Evolutionary conservation across 805 yeast genomes (phyloP).

Genomic region (Candida krabiensis): DNA sequence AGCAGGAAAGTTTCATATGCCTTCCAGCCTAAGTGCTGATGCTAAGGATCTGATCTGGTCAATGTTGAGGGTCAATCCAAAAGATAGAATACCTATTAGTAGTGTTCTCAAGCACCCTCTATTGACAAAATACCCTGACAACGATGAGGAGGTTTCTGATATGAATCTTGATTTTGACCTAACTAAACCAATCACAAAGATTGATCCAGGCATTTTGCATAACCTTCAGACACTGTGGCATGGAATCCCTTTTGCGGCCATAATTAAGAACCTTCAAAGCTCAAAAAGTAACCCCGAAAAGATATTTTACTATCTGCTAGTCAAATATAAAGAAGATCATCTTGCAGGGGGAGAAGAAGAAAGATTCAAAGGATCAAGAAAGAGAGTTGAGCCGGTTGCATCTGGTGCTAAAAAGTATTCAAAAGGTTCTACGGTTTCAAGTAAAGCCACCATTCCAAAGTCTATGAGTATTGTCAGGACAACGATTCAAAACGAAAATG

Average conservation of each 20-base stretch:
- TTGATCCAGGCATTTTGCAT: constrained; percentile 51
- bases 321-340: constrained; percentile 33
- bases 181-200: constrained; percentile 28
- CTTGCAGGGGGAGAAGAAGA: constrained; percentile 11
- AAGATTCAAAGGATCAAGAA: constrained; percentile 17
- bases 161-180: constrained; percentile 25
- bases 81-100: constrained; percentile 65
- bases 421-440: constrained; percentile 7
- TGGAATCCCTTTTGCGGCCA: constrained; percentile 42
- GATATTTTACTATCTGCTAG: constrained; percentile 36
- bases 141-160: constrained; percentile 25
- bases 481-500: constrained; percentile 34
- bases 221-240: constrained; percentile 60
- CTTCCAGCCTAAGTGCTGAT: constrained; percentile 57
- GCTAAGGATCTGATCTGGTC: constrained; percentile 65
- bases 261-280: constrained; percentile 28
- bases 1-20: constrained; percentile 74
- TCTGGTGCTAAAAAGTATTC: constrained; percentile 7
- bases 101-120: constrained; percentile 62
- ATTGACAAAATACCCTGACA: constrained; percentile 49
- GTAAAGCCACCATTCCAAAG: constrained; percentile 20
- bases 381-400: constrained; percentile 8
- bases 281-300: constrained; percentile 32
- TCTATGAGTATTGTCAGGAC: constrained; percentile 34
- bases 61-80: constrained; percentile 73